Base-by-base conservation (phyloP, 1,284 basidiomycete species). In the Ceratobasidium sp. region DNA sequence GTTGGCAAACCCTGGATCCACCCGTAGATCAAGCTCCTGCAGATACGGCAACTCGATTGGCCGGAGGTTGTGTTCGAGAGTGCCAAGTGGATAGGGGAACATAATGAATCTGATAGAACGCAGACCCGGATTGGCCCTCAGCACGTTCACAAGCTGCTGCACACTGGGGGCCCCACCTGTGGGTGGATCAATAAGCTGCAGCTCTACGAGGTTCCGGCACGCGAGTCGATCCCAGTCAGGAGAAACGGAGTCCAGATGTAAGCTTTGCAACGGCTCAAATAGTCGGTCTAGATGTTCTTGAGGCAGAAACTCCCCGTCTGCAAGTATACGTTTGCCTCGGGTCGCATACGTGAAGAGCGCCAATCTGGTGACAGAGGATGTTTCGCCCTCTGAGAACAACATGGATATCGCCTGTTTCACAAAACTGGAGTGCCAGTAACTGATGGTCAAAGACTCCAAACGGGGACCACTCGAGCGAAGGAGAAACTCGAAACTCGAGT, bases 121-220 rank as follows among this genome's bases (percentile, higher is more conserved):
- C 5, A 71, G 16, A 8, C 39, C 24, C 19, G 24, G 39, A 31
- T 71, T 71, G 7, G 24, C 41, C 19, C 19, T 56, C 22, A 71
- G 22, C 2, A 71, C 24, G 37, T 71, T 11, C 16, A 41, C 27
- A 14, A 71, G 31, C 27, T 56, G 56, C 13, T 37, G 13, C 5
- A 27, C 9, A 37, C 22, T 59, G 22, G 68, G 68, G 24, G 27
- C 29, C 14, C 54, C 68, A 27, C 61, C 43, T 6, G 31, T 5
- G 9, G 68, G 41, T 1, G 49, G 39, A 22, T 71, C 54, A 7
- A 71, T 31, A 14, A 71, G 19, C 54, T 71, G 68, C 29, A 71
- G 31, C 54, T 71, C 68, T 2, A 71, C 68, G 16, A 71, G 54
- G 56, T 71, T 71, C 27, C 43, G 43, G 29, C 68, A 71, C 3